phyloP scores from a whole-genome alignment of 139 green algal genomes.

The Chlamydomonas eustigma region DNA sequence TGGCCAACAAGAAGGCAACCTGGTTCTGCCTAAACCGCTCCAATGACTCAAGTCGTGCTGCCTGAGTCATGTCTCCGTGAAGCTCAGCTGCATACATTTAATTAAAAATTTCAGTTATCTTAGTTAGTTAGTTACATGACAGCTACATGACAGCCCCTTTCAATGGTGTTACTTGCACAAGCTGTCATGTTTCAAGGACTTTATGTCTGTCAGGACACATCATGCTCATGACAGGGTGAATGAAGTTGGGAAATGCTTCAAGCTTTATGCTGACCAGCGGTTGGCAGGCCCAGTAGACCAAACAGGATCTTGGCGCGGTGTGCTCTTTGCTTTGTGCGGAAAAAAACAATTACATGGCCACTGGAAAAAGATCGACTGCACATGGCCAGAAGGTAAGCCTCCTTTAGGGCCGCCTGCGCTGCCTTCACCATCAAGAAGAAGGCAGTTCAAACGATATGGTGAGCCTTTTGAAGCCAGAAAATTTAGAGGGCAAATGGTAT shows the following conservation, averaged over 20 bases:
- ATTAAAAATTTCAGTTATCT: too few relatives aligned
- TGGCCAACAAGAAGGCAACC: constrained; percentile 65
- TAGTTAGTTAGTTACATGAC: too few relatives aligned
- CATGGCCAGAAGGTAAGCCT: constrained; percentile 86
- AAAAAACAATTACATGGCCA: constrained; percentile 87
- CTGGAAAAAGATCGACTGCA: constrained; percentile 60
- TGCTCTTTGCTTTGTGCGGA: constrained; percentile 80
- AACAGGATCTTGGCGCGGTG: constrained; percentile 95
- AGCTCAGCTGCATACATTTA: constrained; percentile 79
- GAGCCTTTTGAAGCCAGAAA: too few relatives aligned
- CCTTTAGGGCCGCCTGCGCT: constrained; percentile 58
- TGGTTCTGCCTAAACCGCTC: constrained; percentile 65
- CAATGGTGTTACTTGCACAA: too few relatives aligned
- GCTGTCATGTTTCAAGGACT: too few relatives aligned
- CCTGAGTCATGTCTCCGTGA: constrained; percentile 93
- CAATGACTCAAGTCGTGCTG: constrained; percentile 80
- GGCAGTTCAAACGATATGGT: too few relatives aligned
- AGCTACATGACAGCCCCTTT: too few relatives aligned
- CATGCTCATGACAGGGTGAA: too few relatives aligned
- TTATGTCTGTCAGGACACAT: too few relatives aligned
- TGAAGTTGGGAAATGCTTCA: too few relatives aligned
- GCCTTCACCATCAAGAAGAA: constrained; percentile 8
- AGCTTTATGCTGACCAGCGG: constrained; percentile 50
- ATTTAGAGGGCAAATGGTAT: too few relatives aligned
- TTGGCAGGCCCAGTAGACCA: constrained; percentile 74